Evolutionary conservation across 352 stramenopile genomes (phyloP).

Genomic region (Phytophthora ohioensis): DNA sequence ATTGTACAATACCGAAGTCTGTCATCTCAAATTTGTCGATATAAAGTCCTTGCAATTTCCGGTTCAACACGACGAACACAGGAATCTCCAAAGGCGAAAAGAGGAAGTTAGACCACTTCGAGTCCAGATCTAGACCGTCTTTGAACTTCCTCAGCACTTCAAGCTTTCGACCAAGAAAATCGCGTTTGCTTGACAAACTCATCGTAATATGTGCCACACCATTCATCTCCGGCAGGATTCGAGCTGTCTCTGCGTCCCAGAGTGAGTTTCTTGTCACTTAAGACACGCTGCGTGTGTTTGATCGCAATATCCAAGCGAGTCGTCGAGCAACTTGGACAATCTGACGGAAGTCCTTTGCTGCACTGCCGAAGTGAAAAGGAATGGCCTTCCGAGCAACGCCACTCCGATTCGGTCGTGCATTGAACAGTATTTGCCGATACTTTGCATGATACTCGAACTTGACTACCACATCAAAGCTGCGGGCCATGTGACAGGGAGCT

Average conservation of each 20-base stretch:
- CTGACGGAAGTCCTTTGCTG: constrained; percentile 50
- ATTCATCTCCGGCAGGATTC: constrained; percentile 26
- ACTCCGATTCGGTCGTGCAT: constrained; percentile 49
- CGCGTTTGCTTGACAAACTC: constrained; percentile 31
- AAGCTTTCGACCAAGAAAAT: constrained; percentile 57
- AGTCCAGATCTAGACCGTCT: constrained; percentile 22
- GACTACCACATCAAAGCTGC: constrained; percentile 52
- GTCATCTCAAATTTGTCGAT: constrained; percentile 42
- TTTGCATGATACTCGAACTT: constrained; percentile 39
- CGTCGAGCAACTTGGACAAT: constrained; percentile 63
- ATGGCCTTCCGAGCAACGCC: constrained; percentile 54
- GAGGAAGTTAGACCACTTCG: constrained; percentile 46
- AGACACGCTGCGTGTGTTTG: constrained; percentile 18
- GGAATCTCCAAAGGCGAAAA: constrained; percentile 52
- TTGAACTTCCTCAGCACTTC: constrained; percentile 60
- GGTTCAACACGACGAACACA: constrained; percentile 34
- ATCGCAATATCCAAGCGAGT: constrained; percentile 43
- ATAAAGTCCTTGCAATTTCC: constrained; percentile 23
- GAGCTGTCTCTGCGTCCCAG: constrained; percentile 19
- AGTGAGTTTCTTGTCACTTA: constrained; percentile 27
- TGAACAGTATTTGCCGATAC: constrained; percentile 34
- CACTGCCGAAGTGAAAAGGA: constrained; percentile 54
- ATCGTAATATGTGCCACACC: constrained; percentile 35
- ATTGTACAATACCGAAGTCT: constrained; percentile 44
- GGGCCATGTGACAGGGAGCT: no score